Evolutionary conservation across 129 eudicot genomes (phyloP).

Genomic region (Scalesia atractyloides): DNA sequence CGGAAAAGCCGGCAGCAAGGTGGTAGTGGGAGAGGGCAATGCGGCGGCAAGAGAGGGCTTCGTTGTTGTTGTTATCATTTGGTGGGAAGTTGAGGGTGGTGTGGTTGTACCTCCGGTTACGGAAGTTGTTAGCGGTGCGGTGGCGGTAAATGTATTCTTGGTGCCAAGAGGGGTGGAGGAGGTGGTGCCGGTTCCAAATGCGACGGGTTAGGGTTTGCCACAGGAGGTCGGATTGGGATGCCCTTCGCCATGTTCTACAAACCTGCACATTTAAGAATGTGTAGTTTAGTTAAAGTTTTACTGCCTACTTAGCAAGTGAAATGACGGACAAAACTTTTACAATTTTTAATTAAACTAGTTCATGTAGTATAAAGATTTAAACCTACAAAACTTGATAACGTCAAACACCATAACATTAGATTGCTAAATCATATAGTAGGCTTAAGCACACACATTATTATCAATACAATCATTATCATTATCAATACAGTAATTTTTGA

Average conservation of each 20-base stretch:
- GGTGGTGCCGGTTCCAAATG: constrained; percentile 65
- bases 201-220: constrained; percentile 76
- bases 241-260: constrained; percentile 84
- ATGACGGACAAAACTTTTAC: too few species aligned
- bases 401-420: too few species aligned
- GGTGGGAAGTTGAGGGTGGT: constrained; percentile 51
- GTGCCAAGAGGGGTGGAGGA: constrained; percentile 61
- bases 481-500: too few species aligned
- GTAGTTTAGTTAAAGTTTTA: too few species aligned
- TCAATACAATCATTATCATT: too few species aligned
- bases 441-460: too few species aligned
- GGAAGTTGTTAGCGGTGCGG: constrained; percentile 71
- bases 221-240: constrained; percentile 72
- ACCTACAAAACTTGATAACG: too few species aligned
- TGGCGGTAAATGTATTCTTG: constrained; percentile 79
- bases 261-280: constrained; percentile 44
- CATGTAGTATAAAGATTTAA: too few species aligned
- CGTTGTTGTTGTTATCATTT: constrained; percentile 42
- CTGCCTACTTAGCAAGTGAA: too few species aligned
- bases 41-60: constrained; percentile 66
- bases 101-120: constrained; percentile 39
- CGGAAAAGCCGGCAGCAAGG: constrained; percentile 89
- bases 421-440: too few species aligned
- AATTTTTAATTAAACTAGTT: too few species aligned
- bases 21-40: constrained; percentile 64